Percentiles rank a stretch among this genome's conserved stretches.
Conservation (phyloP, 2,329 filamentous ascomycete species). For the Ceratocystis colombiana region DNA sequence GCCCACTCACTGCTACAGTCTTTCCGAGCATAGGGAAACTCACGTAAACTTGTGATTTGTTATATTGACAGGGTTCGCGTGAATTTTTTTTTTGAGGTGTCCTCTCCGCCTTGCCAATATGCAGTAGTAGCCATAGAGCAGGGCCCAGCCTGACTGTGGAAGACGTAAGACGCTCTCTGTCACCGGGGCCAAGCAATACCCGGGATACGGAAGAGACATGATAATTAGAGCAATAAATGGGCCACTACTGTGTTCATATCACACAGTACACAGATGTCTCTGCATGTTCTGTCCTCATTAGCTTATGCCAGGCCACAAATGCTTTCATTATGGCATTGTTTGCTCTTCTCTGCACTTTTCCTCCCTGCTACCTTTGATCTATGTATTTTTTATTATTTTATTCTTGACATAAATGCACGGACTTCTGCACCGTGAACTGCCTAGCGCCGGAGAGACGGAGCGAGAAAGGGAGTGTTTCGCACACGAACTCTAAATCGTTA, state of each 20-base stretch:
- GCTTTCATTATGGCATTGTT: neutral
- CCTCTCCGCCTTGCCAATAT: neutral
- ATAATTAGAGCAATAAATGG: neutral
- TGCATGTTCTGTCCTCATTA: neutral
- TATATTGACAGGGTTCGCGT: constrained; percentile 8
- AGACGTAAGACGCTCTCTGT: neutral
- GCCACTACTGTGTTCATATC: too few relatives aligned
- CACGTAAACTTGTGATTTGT: neutral
- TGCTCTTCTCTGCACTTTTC: too few relatives aligned
- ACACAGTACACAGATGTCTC: neutral
- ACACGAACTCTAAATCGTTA: neutral
- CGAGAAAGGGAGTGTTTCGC: neutral
- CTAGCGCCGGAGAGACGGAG: constrained; percentile 4
- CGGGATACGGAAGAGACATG: neutral
- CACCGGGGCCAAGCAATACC: neutral
- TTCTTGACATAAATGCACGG: constrained; percentile 12
- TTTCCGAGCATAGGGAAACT: too few relatives aligned
- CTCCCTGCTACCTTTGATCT: neutral
- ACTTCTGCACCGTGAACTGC: constrained; percentile 3
- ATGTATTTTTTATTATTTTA: neutral
- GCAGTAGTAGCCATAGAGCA: neutral
- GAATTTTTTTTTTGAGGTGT: neutral
- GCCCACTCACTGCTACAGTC: too few relatives aligned
- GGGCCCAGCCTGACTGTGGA: neutral
- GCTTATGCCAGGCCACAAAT: neutral